Percentiles rank a stretch among this genome's conserved stretches.
phyloP scores from a whole-genome alignment of 2,329 filamentous ascomycete species.

The Proliferodiscus dingleyae region DNA sequence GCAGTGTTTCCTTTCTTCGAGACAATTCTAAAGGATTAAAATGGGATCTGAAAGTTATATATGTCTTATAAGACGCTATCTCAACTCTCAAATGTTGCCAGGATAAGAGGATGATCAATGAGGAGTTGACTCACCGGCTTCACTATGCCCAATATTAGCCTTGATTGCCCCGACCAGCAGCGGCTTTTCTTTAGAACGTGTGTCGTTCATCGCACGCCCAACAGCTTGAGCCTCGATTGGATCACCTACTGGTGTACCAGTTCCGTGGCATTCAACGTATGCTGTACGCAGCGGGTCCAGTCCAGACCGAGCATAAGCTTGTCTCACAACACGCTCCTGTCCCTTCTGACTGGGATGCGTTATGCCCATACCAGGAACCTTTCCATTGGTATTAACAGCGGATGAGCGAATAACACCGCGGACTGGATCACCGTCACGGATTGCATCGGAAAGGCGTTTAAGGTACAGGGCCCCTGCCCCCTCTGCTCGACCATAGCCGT shows the following conservation, averaged over 20 bases:
- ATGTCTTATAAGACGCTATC: too few species aligned
- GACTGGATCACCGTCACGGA: conserved; percentile 54
- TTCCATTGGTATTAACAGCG: conserved; percentile 37
- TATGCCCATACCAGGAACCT: conserved; percentile 36
- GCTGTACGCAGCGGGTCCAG: not conserved
- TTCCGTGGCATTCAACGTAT: conserved; percentile 47
- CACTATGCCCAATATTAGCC: conserved; percentile 23
- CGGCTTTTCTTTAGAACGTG: not conserved
- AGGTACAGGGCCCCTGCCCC: conserved; percentile 53
- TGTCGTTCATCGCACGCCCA: not conserved
- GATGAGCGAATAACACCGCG: conserved; percentile 50
- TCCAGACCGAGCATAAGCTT: conserved; percentile 1
- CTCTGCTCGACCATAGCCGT: conserved; percentile 62
- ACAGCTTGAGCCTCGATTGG: conserved; percentile 41
- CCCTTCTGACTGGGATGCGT: conserved; percentile 46
- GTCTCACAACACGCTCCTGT: conserved; percentile 28
- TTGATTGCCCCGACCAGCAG: conserved; percentile 17
- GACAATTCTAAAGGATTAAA: too few species aligned
- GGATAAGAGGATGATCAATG: too few species aligned
- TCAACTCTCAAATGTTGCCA: too few species aligned
- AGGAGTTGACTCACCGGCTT: too few species aligned
- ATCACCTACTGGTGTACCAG: conserved; percentile 36
- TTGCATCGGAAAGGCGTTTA: conserved; percentile 53
- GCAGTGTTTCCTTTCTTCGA: too few species aligned
- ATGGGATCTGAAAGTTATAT: too few species aligned